These are phyloP conservation scores for Xylariaceae sp. DNA, from an alignment of 2,329 filamentous ascomycete genomes.

Conservation along the genomic window DNA sequence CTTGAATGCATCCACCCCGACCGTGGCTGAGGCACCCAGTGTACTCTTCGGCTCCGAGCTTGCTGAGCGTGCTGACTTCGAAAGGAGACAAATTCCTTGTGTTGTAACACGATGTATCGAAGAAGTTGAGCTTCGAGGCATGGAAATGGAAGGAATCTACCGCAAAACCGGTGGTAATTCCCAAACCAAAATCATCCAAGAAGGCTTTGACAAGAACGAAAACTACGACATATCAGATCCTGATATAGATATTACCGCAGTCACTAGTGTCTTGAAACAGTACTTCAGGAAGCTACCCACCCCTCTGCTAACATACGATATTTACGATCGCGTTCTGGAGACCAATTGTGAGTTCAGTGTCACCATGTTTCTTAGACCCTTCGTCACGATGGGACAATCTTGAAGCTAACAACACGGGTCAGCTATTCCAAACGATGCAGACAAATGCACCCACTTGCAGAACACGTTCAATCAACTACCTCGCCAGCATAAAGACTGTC, in stretches of 20 bases:
- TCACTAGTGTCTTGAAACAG: slow-evolving; percentile 94
- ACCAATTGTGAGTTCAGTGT: slow-evolving; percentile 60
- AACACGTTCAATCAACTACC: slow-evolving; percentile 77
- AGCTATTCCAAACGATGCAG: slow-evolving; percentile 64
- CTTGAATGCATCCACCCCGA: slow-evolving; percentile 38
- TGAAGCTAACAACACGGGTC: slow-evolving; percentile 11
- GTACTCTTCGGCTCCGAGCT: slow-evolving; percentile 87
- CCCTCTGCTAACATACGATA: slow-evolving; percentile 85
- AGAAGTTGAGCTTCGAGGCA: slow-evolving; percentile 91
- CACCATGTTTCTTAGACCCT: background rate
- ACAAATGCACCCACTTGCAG: slow-evolving; percentile 69
- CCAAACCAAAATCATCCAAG: slow-evolving; percentile 84
- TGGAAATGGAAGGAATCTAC: slow-evolving; percentile 98
- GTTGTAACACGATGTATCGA: slow-evolving; percentile 94
- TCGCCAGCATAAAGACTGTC: slow-evolving; percentile 77
- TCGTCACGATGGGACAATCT: background rate
- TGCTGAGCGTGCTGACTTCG: slow-evolving; percentile 78
- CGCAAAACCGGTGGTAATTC: slow-evolving; percentile 93
- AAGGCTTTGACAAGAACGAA: slow-evolving; percentile 82
- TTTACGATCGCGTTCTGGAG: slow-evolving; percentile 87
- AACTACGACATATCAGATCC: slow-evolving; percentile 93
- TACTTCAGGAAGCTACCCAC: slow-evolving; percentile 93
- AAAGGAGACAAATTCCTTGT: slow-evolving; percentile 83
- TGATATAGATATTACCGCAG: slow-evolving; percentile 90
- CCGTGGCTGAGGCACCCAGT: slow-evolving; percentile 51